Base-by-base conservation (phyloP, 352 stramenopile species). In the Pythium phragmiticola region DNA sequence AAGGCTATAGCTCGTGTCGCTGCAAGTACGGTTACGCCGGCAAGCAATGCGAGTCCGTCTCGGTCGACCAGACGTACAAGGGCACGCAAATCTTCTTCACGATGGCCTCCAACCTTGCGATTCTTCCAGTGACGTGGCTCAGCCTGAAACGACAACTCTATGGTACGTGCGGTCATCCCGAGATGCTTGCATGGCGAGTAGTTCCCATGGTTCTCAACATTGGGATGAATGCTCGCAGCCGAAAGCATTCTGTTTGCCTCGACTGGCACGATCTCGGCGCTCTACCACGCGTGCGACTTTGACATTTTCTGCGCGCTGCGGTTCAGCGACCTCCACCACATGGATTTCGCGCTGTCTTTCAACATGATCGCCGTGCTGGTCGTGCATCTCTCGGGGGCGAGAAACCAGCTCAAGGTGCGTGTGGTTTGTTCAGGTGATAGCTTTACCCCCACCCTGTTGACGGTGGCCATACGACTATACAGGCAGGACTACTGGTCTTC, bases 301-400 rank as follows among this genome's bases (percentile, higher is more conserved):
- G 60, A 78, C 21, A 34, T 74, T 13, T 68, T 74, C 47, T 78
- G 72, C 37, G 26, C 64, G n/a, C 70, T 76, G 5, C 59, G 49
- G 19, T 72, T 66, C 36, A 17, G 37, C 12, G 74, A 72, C 42
- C 55, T 76, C 6, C 65, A 53, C 19, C 36, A 61, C 16, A 60
- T 78, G 56, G 72, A 78, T 42, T 72, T 70, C 41, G 66, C 72
- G 9, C 66, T 78, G n/a, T 62, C 66, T 0, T 73, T 76, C 39
- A 78, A 76, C 30, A 54, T 70, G 34, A 57, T 74, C 42, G n/a
- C 70, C n/a, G 30, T 78, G 1, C 30, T 74, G 9, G 54, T 72
- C 11, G 71, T 78, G 19, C 72, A 78, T 58, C 45, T 78, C 7
- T 76, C 72, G 17, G 72, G 72, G 2, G 72, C 69, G 16, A 46